Conservation (phyloP, 2,329 filamentous ascomycete genomes). For the Venturia aucupariae region DNA sequence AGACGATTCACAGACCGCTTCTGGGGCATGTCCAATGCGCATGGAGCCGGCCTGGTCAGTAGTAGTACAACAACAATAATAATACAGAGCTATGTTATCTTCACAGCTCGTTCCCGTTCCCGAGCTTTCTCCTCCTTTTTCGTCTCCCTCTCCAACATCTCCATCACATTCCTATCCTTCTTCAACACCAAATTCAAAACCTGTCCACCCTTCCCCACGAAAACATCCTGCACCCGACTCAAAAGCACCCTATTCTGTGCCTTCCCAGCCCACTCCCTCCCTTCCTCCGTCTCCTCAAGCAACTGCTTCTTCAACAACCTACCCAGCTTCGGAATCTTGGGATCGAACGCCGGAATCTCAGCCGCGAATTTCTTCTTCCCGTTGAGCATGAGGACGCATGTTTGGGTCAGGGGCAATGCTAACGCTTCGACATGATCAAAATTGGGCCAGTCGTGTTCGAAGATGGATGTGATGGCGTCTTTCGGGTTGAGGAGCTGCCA, state of each 20-base stretch:
- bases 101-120: too few species aligned
- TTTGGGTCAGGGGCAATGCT: background rate
- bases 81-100: too few species aligned
- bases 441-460: slow-evolving; percentile 4
- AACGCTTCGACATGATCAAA: background rate
- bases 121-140: too few species aligned
- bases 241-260: background rate
- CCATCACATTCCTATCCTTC: background rate
- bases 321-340: slow-evolving; percentile 10
- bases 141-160: background rate
- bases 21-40: too few species aligned
- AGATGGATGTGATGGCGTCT: background rate
- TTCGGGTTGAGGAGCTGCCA: slow-evolving; percentile 50
- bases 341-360: background rate
- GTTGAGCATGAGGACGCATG: slow-evolving; percentile 10
- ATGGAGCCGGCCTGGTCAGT: too few species aligned
- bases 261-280: background rate
- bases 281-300: slow-evolving; percentile 5
- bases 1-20: too few species aligned
- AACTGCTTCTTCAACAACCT: slow-evolving; percentile 5
- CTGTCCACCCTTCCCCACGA: background rate
- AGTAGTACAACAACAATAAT: too few species aligned
- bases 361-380: slow-evolving; percentile 9
- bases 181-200: slow-evolving; percentile 4
- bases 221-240: slow-evolving; percentile 14